Evolutionary conservation across 1,284 basidiomycete species (phyloP), one percentile per base, ranked within the genome.

Genomic region (Papiliotrema laurentii): DNA sequence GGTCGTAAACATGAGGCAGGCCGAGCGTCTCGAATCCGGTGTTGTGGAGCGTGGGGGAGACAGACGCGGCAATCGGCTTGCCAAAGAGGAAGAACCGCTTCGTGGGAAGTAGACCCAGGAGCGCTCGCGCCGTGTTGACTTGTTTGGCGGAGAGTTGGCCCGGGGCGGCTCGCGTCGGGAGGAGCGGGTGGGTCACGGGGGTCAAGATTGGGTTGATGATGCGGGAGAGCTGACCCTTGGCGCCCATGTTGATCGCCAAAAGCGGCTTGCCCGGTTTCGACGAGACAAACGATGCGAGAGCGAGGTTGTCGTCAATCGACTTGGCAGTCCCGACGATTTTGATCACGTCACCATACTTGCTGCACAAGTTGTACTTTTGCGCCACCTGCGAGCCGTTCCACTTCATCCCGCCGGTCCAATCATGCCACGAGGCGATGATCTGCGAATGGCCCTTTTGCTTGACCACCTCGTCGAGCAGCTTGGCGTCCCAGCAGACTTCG

Each of bases 41-140:
- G 72, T 97, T 97, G 76, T 98, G 96, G 36, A 98, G 75, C 5
- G 85, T 84, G 0, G 96, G 96, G 1, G 90, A 96, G 78, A 92
- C 85, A 2, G 91, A 96, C 55, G 90, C 83, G 0, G 80, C 75
- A 63, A 98, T 94, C 1, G 94, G 94, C 9, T 77, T 84, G 11
- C 94, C 94, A 60, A 97, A 88, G 47, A 98, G 79, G 75, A 82
- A 89, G 77, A 89, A 97, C 46, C 78, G 77, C 56, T 80, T 81
- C 3, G 82, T 58, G 0, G 87, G 85, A 4, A 87, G 76, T 43
- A 86, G 78, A 1, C 96, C 96, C 25, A 92, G 76, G 11, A 97
- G 79, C 60, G 87, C 77, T 33, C 94, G 76, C 0, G 86, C 89
- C 26, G 78, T 77, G 64, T 93, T 87, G 42, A 97, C 88, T 70